Base-by-base conservation (phyloP, 306 rosid species). In the Citrullus colocynthis region DNA sequence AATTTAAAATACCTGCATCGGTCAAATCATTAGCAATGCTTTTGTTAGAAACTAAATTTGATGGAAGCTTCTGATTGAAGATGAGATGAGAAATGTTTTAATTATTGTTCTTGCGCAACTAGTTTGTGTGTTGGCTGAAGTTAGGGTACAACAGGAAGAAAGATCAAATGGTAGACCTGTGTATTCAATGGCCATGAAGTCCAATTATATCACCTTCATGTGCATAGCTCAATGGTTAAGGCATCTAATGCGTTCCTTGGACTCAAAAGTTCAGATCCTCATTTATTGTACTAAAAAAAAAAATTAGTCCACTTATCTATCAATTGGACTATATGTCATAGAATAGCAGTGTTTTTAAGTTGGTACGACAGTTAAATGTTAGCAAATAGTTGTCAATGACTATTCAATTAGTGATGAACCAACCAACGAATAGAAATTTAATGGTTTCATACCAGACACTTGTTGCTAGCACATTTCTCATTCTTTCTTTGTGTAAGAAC, bases 21-120 rank as follows among this genome's bases (percentile, higher is more conserved):
- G 45, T 57, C 20, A 13, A 60, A 76, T 48, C 41, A 48, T 3
- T 45, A 21, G 20, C 41, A 71, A 71, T 24, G 34, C 21, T 48
- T 45, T 45, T 72, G 41, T 14, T 48, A 48, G 58, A 18, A 66
- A 18, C 18, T 20, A 41, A 17, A 39, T 39, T 61, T 67, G 74
- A n/a, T 39, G 36, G 55, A 67, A 66, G 32, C 52, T 32, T 41
- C 52, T 39, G 45, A 41, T 67, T n/a, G 74, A 67, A 41, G 17
- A 67, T 42, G 74, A 67, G 74, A 67, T 67, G 74, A 67, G 17
- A 67, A 42, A 67, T 42, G 36, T 42, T 67, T 32, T 65, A 65
- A 7, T 67, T 41, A 21, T 24, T 15, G 34, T 71, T 71, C 41
- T 2, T 71, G 28, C 1, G 48, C 41, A 48, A 13, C 20, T 28